Conservation (phyloP, 2,329 filamentous ascomycete genomes). For the Aureobasidium zeae region DNA sequence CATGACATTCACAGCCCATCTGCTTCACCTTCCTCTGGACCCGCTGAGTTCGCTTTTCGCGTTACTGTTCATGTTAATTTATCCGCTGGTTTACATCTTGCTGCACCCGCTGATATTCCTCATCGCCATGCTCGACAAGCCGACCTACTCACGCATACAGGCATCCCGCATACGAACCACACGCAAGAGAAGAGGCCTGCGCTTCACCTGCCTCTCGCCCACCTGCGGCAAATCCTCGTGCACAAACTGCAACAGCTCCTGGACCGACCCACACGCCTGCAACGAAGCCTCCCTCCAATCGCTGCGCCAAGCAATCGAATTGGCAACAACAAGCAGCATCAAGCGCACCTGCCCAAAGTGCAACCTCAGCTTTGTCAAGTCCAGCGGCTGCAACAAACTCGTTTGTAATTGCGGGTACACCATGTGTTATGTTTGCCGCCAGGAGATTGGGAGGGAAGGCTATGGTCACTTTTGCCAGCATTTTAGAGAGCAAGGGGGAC, state of each 20-base stretch:
- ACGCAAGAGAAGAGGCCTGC: slow-evolving; percentile 60
- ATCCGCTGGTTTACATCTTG: slow-evolving; percentile 42
- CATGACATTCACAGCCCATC: slow-evolving; percentile 37
- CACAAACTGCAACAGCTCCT: slow-evolving; percentile 69
- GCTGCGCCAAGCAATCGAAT: slow-evolving; percentile 80
- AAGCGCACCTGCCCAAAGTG: slow-evolving; percentile 93
- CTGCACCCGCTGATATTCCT: slow-evolving; percentile 35
- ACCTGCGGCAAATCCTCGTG: slow-evolving; percentile 65
- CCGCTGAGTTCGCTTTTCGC: slow-evolving; percentile 27
- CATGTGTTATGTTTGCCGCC: slow-evolving; percentile 94
- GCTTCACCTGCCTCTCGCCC: slow-evolving; percentile 67
- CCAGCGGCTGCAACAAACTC: slow-evolving; percentile 90
- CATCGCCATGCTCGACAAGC: slow-evolving; percentile 24
- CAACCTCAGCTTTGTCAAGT: slow-evolving; percentile 86
- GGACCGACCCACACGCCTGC: slow-evolving; percentile 83
- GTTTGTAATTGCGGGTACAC: slow-evolving; percentile 92
- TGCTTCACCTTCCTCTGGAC: slow-evolving; percentile 25
- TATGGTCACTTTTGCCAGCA: slow-evolving; percentile 96
- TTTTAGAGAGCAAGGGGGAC: slow-evolving; percentile 70
- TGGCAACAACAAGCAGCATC: slow-evolving; percentile 84
- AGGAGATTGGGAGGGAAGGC: slow-evolving; percentile 54
- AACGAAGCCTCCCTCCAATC: slow-evolving; percentile 75
- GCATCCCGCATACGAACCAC: slow-evolving; percentile 58
- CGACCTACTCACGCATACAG: slow-evolving; percentile 38
- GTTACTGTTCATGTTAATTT: slow-evolving; percentile 47